Evolutionary conservation across 805 yeast genomes (phyloP).

Genomic region (Yarrowia divulgata): DNA sequence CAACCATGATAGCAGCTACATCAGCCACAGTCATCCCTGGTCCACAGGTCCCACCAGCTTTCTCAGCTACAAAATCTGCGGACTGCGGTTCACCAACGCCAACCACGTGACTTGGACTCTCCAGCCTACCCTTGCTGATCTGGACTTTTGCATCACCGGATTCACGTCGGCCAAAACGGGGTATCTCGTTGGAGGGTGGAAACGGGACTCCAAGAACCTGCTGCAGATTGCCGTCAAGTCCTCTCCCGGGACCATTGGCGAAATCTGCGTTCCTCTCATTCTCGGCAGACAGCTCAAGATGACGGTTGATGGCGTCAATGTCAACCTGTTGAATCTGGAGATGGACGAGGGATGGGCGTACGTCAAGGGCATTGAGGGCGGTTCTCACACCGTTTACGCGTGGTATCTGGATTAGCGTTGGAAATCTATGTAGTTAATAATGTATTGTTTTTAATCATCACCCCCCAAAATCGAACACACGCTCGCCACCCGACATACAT

Average conservation of each 20-base stretch:
- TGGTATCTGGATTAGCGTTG: conserved; percentile 18
- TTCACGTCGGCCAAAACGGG: conserved; percentile 17
- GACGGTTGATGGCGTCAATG: conserved; percentile 17
- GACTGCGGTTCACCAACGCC: conserved; percentile 8
- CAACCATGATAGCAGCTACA: conserved; percentile 9
- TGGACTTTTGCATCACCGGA: conserved; percentile 7
- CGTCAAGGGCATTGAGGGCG: conserved; percentile 5
- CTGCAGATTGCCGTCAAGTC: conserved; percentile 25
- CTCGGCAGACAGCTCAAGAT: conserved; percentile 16
- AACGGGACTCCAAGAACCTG: conserved; percentile 13
- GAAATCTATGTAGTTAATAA: background rate
- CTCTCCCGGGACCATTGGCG: conserved; percentile 9
- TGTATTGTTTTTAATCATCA: background rate
- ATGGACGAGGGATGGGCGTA: conserved; percentile 25
- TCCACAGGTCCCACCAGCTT: background rate
- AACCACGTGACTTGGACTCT: conserved; percentile 23
- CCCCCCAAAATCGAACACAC: background rate
- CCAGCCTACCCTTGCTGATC: background rate
- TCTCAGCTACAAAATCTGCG: conserved; percentile 17
- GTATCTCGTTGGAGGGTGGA: conserved; percentile 18
- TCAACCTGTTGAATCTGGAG: conserved; percentile 1
- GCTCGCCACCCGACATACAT: background rate
- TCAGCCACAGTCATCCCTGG: conserved; percentile 31
- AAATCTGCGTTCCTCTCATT: conserved; percentile 16
- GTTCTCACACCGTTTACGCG: conserved; percentile 12